Evolutionary conservation across 2,329 filamentous ascomycete genomes (phyloP), one percentile per base, ranked within the genome.

Genomic region (Dryadomyces quercus-mongolicae): DNA sequence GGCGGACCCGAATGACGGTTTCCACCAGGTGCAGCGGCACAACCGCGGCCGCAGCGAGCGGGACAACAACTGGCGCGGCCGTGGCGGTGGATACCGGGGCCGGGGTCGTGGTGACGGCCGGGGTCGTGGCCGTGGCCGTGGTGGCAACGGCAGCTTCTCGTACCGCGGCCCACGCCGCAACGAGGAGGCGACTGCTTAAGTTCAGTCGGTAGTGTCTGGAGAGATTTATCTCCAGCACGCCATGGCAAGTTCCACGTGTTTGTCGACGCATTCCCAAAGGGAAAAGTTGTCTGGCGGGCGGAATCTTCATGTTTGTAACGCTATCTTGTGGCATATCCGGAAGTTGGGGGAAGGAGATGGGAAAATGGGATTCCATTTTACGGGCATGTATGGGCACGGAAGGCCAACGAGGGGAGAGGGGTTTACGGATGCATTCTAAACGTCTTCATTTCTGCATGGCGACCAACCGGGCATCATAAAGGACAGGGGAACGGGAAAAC

Each of bases 11-110:
- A 74, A 75, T 60, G 86, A 88, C 63, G 86, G 85, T 22, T 90
- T 89, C 74, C 82, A 85, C 56, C 81, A 85, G 63, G 85, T 89
- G 12, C 80, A 80, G 62, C 70, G 74, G 55, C 79, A 80, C 63
- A 78, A 79, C 67, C 75, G 76, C 56, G 74, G 73, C 53, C 76
- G 76, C 54, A 74, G 74, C 62, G 75, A 74, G 55, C 73, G 78
- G 51, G 78, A 80, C 40, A 70, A 71, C 49, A 47, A 36, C 43
- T 70, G 75, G 57, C 73, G 74, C 46, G 68, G 69, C 59, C 72
- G 79, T 54, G 76, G 77, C 34, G 72, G 78, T 57, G 75, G 76
- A 54, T 42, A 69, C 18, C 68, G 71, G 21, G 59, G 61, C 22
- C 44, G 55, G 45, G 47, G 56, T 20, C 36, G 52, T 5, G 51